Evolutionary conservation across 1,139 yeast species (phyloP), one percentile per base, ranked within the genome.

Genomic region (Geotrichum cucujoidarum): DNA sequence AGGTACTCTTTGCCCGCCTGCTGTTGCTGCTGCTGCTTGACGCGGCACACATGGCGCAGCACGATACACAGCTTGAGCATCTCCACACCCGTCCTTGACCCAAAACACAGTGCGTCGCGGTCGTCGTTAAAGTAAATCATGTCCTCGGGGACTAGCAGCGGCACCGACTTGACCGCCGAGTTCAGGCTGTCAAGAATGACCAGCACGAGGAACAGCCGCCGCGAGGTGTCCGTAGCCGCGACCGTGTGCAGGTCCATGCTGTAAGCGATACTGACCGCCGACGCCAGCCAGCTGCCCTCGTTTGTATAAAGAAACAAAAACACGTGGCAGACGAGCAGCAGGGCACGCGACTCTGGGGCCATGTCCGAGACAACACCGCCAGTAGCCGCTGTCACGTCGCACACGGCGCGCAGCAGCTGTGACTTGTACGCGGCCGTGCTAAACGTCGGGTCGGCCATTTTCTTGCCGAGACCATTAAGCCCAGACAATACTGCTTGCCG

Each of bases 201-300:
- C 45, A 65, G 54, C n/a, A 64, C 58, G 39, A 63, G 54, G 43
- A 59, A 66, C 25, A 63, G 54, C 17, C 70, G 59, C 25, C 61
- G 48, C 27, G 57, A 52, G 18, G 55, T 52, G 27, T 53, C 35
- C 36, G 53, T 60, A 37, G 57, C 60, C 34, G 56, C 63, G 39
- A 52, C 8, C 46, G 47, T 33, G 32, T 60, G 62, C 36, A 60
- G 48, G 4, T 53, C 48, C 54, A 61, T 53, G 30, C 54, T 58
- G 51, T 57, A 60, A 4, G 64, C 62, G 22, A 62, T 53, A 22
- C 68, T 64, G 31, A 67, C 59, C n/a, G 71, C 69, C 11, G 68
- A 58, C 3, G 70, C 71, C 14, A 70, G 60, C 69, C 71, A 66
- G 40, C 57, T 51, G 32, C 64, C 56, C 44, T 65, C 68, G 17